phyloP scores from a whole-genome alignment of 192 early-diverging fungal species.

The Helicostylum pulchrum region DNA sequence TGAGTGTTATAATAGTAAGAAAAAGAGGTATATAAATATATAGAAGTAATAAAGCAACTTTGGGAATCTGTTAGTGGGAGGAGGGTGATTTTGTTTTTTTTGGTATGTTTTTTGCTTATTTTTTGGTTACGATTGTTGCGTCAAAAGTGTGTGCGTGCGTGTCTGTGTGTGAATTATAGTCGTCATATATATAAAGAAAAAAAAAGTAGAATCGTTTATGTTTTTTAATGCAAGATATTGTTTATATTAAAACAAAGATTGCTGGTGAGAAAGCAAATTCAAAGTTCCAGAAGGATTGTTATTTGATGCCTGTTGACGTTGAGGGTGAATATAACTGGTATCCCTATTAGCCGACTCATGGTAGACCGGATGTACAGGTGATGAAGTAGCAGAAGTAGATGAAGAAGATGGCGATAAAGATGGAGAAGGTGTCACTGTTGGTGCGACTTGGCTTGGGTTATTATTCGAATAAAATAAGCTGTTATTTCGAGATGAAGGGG shows the following conservation, averaged over 20 bases:
- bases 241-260: slow-evolving; percentile 8
- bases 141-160: too few relatives aligned
- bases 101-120: too few relatives aligned
- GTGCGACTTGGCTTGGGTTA: not conserved
- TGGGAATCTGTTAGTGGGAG: too few relatives aligned
- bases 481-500: not conserved
- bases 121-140: too few relatives aligned
- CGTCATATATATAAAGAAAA: too few relatives aligned
- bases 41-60: too few relatives aligned
- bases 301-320: slow-evolving; percentile 8
- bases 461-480: not conserved
- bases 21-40: too few relatives aligned
- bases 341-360: slow-evolving; percentile 7
- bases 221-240: not conserved
- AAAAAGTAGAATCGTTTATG: too few relatives aligned
- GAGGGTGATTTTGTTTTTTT: too few relatives aligned
- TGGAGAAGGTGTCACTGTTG: not conserved
- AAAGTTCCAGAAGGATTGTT: slow-evolving; percentile 2
- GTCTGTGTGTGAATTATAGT: too few relatives aligned
- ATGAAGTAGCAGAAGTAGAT: slow-evolving; percentile 13
- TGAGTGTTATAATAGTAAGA: too few relatives aligned
- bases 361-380: slow-evolving; percentile 15
- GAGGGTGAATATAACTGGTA: slow-evolving; percentile 6
- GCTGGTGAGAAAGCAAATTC: slow-evolving; percentile 16
- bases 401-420: slow-evolving; percentile 18